Conservation (phyloP, 306 rosid genomes). For the Castanospermum australe region DNA sequence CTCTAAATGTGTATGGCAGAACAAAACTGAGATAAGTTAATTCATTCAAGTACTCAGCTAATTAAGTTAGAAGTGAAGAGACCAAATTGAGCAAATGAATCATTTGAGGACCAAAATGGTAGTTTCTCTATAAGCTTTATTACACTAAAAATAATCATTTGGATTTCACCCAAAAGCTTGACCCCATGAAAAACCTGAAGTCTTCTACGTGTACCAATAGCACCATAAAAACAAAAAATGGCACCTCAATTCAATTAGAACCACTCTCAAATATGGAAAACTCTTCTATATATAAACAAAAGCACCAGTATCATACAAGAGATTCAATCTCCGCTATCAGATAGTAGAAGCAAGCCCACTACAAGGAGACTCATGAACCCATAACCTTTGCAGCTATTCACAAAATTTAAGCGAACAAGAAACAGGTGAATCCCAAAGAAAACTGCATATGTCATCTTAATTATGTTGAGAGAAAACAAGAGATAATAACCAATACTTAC, state of each 20-base stretch:
- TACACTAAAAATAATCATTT: neutral
- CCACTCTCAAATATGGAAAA: neutral
- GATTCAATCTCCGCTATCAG: neutral
- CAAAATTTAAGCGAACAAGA: neutral
- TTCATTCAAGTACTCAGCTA: neutral
- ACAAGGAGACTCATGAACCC: neutral
- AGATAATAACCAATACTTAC: conserved; percentile 42
- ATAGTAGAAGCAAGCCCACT: neutral
- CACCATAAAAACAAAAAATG: neutral
- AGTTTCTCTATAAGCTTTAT: neutral
- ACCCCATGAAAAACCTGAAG: neutral
- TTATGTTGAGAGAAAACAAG: neutral
- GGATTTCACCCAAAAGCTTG: neutral
- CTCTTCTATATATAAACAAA: neutral
- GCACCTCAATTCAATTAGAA: neutral
- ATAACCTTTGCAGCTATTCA: neutral
- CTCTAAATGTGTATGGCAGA: neutral
- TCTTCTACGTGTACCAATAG: neutral
- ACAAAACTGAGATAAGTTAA: neutral
- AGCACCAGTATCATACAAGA: neutral
- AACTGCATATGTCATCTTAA: neutral
- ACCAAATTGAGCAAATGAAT: neutral
- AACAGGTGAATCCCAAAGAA: neutral
- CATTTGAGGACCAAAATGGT: neutral
- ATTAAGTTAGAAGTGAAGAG: neutral